phyloP scores from a whole-genome alignment of 169 alveolate genomes.

The Gregarina niphandrodes region DNA sequence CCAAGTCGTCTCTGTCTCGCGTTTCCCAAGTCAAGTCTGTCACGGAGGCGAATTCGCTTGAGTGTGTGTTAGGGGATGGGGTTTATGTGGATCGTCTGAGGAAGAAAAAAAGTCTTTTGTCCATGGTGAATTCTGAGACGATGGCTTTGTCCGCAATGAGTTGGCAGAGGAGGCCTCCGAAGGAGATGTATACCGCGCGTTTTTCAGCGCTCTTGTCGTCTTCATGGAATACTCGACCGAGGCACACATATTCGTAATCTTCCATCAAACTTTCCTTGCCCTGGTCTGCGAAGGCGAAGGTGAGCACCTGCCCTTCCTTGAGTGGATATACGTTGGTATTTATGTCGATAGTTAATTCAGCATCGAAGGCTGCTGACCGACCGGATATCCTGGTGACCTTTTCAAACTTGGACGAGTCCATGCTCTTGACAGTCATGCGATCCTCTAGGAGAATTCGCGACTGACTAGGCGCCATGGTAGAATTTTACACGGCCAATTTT shows the following conservation, averaged over 20 bases:
- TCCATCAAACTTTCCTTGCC: conserved; percentile 31
- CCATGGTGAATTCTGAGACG: conserved; percentile 55
- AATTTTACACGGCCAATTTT: too few species aligned
- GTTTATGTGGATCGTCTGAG: too few species aligned
- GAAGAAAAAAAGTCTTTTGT: conserved; percentile 54
- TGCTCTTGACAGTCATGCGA: conserved; percentile 50
- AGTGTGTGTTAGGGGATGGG: too few species aligned
- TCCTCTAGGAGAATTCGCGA: too few species aligned
- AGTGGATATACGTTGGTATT: conserved; percentile 57
- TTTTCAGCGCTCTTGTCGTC: conserved; percentile 59
- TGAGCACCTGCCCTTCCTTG: conserved; percentile 37
- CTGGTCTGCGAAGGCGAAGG: conserved; percentile 26
- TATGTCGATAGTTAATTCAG: conserved; percentile 54
- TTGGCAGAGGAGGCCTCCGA: conserved; percentile 64
- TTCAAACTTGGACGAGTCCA: conserved; percentile 60
- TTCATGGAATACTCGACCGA: conserved; percentile 56
- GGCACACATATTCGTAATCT: conserved; percentile 60
- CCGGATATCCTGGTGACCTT: conserved; percentile 55
- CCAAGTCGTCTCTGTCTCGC: too few species aligned
- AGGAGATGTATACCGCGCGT: conserved; percentile 50
- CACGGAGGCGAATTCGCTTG: too few species aligned
- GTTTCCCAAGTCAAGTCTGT: too few species aligned
- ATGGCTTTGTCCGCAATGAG: conserved; percentile 65
- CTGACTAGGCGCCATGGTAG: too few species aligned
- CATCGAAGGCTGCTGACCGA: conserved; percentile 65